phyloP scores from a whole-genome alignment of 164 flowering plant species.

The Magnolia officinalis region DNA sequence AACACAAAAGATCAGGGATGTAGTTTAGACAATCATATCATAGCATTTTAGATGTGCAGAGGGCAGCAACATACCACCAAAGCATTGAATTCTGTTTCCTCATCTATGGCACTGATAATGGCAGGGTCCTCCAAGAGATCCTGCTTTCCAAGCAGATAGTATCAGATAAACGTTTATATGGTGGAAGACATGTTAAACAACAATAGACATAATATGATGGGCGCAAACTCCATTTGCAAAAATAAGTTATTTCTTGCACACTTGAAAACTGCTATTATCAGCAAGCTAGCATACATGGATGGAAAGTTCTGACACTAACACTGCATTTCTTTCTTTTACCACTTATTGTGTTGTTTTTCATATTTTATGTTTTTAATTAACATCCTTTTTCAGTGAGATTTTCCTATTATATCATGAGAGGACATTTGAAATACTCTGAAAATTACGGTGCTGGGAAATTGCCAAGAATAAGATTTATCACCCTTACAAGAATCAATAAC shows the following conservation, averaged over 20 bases:
- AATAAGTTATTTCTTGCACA: neutral
- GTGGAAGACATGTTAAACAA: neutral
- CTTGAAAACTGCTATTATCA: neutral
- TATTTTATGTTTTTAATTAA: too few species aligned
- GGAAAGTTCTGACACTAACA: neutral
- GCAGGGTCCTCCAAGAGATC: conserved; percentile 84
- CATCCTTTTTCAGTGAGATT: neutral
- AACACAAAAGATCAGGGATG: neutral
- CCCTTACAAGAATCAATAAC: neutral
- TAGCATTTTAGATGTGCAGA: neutral
- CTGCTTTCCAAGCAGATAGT: conserved; percentile 27
- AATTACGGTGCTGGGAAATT: too few species aligned
- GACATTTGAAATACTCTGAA: neutral
- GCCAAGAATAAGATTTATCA: neutral
- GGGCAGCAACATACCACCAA: conserved; percentile 58
- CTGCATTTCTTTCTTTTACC: neutral
- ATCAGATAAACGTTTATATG: neutral
- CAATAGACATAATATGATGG: neutral
- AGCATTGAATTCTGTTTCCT: conserved; percentile 97
- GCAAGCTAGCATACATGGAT: neutral
- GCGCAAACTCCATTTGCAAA: neutral
- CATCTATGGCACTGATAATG: conserved; percentile 74
- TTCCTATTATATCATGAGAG: neutral
- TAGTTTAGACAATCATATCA: neutral
- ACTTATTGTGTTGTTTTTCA: neutral